Base-by-base conservation (phyloP, 306 rosid genomes). In the Vigna angularis region DNA sequence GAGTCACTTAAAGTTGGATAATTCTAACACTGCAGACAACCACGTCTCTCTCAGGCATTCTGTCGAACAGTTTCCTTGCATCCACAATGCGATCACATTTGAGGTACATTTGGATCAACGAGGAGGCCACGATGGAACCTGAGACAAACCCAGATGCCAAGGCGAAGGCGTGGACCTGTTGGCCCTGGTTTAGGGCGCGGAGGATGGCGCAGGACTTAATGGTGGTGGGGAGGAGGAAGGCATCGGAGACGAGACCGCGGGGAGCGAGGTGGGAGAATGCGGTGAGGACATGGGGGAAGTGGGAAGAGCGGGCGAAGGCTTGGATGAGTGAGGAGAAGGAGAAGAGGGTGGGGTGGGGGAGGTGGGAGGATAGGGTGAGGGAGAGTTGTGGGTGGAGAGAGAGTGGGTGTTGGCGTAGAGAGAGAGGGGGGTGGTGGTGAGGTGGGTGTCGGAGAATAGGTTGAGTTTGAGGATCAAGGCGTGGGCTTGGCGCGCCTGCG, bases 141-240 rank as follows among this genome's bases (percentile, higher is more conserved):
- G 72, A 85, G 13, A 42, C 62, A 78, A 78, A 59, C 49, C 94
- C 97, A 34, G 85, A 85, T 7, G 81, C 85, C 24, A 3, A 65
- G 3, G 84, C 87, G 78, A 85, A 77, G 2, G 82, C 91, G 45
- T 93, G 97, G 67, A 87, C 77, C 83, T 90, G 89, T 26, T 17
- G 42, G 16, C 90, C 93, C 1, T 58, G 81, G 52, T 47, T 65
- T 76, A 85, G 24, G 7, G 79, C 85, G 2, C 65, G 79, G 22
- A 89, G 53, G 8, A 83, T 80, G 79, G 96, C 83, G 70, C 92
- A 93, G 69, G 97, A 91, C 69, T 89, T 90, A 44, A 90, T 74
- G 32, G 90, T 86, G 69, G 91, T 86, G 18, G 97, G 96, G 66
- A 90, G 82, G 72, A 93, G 88, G 75, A 47, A 87, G 51, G 83